Evolutionary conservation across 1,139 yeast genomes (phyloP).

Genomic region (Candida sp.): DNA sequence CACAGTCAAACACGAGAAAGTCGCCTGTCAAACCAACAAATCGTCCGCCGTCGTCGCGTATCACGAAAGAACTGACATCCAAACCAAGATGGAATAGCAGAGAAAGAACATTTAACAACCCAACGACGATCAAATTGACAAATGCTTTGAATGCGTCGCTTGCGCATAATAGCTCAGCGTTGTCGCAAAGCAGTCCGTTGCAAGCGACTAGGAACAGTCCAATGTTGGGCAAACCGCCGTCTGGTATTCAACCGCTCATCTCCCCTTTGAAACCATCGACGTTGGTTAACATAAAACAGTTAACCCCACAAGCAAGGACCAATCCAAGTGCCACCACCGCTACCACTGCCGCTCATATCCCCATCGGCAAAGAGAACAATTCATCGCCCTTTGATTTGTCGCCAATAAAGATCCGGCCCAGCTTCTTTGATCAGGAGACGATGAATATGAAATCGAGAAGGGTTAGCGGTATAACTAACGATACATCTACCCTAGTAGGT

Average conservation of each 20-base stretch:
- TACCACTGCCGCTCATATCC: background rate
- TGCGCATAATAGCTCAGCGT: constrained; percentile 12
- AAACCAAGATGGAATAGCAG: constrained; percentile 5
- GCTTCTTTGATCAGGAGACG: constrained; percentile 3
- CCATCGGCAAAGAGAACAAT: constrained; percentile 18
- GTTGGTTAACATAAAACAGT: background rate
- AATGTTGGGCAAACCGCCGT: constrained; percentile 15
- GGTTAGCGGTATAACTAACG: constrained; percentile 28
- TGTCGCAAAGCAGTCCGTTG: constrained; percentile 23
- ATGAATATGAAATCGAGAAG: constrained; percentile 8
- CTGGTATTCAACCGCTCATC: constrained; percentile 32
- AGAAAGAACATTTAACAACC: constrained; percentile 15
- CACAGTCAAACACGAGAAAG: constrained; percentile 1
- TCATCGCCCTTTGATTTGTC: constrained; percentile 14
- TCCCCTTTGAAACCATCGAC: constrained; percentile 25
- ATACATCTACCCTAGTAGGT: constrained; percentile 44
- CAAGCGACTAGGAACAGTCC: constrained; percentile 15
- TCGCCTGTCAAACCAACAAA: constrained; percentile 5
- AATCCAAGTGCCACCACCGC: no score
- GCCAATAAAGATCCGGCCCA: constrained; percentile 11
- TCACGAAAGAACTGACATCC: constrained; percentile 8
- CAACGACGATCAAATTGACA: constrained; percentile 21
- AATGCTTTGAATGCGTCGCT: constrained; percentile 23
- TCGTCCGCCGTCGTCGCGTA: constrained; percentile 7
- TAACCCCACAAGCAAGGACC: background rate